A percentile compares a stretch with the other conserved stretches of the same genome.
phyloP scores from a whole-genome alignment of 176 grass and related monocot species.

The Rhipidocladum racemiflorum region DNA sequence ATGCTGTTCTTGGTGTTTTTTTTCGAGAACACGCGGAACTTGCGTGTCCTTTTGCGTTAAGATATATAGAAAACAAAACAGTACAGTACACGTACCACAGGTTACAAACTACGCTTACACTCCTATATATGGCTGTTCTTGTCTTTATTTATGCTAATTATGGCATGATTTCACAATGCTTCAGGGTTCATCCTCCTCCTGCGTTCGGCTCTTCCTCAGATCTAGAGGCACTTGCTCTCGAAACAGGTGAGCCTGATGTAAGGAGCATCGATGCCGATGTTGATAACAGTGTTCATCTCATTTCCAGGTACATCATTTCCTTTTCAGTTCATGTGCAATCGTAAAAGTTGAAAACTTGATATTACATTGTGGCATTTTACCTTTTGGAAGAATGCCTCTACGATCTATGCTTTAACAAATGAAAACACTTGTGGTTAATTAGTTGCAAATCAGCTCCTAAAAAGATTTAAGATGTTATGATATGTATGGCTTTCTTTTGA shows the following conservation, averaged over 20 bases:
- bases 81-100: no score
- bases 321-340: neutral
- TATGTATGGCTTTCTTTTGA: neutral
- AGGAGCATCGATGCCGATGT: slow-evolving; percentile 28
- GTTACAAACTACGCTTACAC: no score
- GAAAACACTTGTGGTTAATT: neutral
- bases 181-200: slow-evolving; percentile 60
- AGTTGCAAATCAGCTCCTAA: neutral
- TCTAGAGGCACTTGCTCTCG: slow-evolving; percentile 52
- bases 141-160: neutral
- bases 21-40: no score
- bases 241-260: slow-evolving; percentile 28
- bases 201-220: slow-evolving; percentile 67
- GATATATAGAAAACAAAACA: no score
- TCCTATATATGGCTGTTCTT: neutral
- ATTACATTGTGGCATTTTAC: neutral
- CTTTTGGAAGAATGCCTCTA: neutral
- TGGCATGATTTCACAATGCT: neutral
- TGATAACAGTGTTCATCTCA: slow-evolving; percentile 47
- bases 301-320: slow-evolving; percentile 38
- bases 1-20: neutral
- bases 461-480: neutral
- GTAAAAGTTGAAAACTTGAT: neutral
- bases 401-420: neutral
- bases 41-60: no score